Evolutionary conservation across 495 filamentous ascomycete species (phyloP).

Genomic region (Cercophora samala): DNA sequence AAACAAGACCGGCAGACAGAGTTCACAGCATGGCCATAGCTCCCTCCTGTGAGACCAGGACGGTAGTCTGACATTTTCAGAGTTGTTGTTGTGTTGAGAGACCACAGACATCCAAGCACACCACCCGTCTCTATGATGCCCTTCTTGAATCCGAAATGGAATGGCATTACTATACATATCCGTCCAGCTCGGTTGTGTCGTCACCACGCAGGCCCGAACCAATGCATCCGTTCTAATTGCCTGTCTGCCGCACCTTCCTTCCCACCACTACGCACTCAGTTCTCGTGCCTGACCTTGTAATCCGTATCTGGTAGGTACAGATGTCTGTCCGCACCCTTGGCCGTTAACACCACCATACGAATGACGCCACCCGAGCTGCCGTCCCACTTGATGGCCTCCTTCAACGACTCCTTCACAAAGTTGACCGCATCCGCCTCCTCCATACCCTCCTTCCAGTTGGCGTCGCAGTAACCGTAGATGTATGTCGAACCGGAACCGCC

Average conservation of each 20-base stretch:
- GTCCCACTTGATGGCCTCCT: conserved; percentile 98
- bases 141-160: neutral
- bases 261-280: neutral
- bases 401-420: conserved; percentile 85
- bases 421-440: conserved; percentile 85
- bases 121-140: neutral
- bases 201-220: too few species aligned
- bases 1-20: too few species aligned
- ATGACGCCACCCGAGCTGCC: conserved; percentile 98
- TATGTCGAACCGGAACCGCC: conserved; percentile 97
- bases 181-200: neutral
- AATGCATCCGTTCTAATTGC: neutral
- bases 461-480: conserved; percentile 98
- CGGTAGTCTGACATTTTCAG: too few species aligned
- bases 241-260: neutral
- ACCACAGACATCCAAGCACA: neutral
- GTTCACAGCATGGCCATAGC: too few species aligned
- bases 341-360: conserved; percentile 90
- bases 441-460: conserved; percentile 95
- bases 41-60: too few species aligned
- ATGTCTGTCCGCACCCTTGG: conserved; percentile 80
- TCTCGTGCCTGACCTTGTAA: conserved; percentile 55
- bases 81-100: too few species aligned
- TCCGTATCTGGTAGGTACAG: conserved; percentile 85
- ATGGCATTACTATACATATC: neutral